phyloP scores from a whole-genome alignment of 1,284 basidiomycete genomes.

The Microbotryum intermedium region DNA sequence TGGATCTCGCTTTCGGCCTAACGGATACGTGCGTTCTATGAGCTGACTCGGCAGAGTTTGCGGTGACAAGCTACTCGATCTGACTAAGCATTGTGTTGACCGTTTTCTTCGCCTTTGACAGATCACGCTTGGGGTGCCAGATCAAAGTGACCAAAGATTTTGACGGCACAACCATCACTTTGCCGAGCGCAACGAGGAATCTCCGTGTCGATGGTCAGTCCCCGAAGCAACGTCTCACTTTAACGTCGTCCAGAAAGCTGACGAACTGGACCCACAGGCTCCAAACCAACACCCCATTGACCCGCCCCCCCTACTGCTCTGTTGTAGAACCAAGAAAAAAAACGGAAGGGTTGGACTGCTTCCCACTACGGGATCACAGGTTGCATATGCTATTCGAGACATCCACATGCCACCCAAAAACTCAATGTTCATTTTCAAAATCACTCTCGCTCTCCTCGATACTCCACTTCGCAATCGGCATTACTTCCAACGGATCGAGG shows the following conservation, averaged over 20 bases:
- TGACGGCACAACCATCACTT: conserved; percentile 74
- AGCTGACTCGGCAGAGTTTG: too few relatives aligned
- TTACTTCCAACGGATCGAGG: conserved; percentile 46
- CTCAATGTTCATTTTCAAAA: conserved; percentile 1
- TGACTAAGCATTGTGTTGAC: neutral
- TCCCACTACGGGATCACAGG: neutral
- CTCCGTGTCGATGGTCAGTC: conserved; percentile 84
- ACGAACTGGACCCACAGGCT: conserved; percentile 5
- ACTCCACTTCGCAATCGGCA: conserved; percentile 56
- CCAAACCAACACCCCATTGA: conserved; percentile 29
- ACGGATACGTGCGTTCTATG: conserved; percentile 71
- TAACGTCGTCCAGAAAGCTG: too few relatives aligned
- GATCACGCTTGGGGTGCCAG: conserved; percentile 60
- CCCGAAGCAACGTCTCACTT: too few relatives aligned
- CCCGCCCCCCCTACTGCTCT: neutral
- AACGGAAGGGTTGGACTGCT: neutral
- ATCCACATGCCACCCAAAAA: neutral
- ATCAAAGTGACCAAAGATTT: conserved; percentile 72
- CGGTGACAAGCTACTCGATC: neutral
- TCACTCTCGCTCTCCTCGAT: conserved; percentile 48
- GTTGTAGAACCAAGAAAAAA: neutral
- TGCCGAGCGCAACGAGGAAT: conserved; percentile 90
- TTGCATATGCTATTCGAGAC: neutral
- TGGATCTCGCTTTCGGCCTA: conserved; percentile 94
- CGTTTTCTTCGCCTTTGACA: conserved; percentile 31